Evolutionary conservation across 148 eudicot species (phyloP).

Genomic region (Vaccinium darrowii): DNA sequence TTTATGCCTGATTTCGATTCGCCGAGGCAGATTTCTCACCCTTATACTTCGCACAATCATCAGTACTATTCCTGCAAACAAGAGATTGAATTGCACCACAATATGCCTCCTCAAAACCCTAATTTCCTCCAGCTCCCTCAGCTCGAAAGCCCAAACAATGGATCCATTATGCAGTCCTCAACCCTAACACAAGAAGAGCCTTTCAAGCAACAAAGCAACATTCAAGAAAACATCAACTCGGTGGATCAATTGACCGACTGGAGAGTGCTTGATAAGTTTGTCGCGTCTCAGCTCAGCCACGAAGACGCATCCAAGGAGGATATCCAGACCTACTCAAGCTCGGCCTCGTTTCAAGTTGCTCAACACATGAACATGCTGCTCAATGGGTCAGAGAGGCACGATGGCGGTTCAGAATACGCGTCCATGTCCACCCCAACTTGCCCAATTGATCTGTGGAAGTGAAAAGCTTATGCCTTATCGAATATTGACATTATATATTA

Average conservation of each 20-base stretch:
- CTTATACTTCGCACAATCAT: conserved; percentile 37
- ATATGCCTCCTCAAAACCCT: conserved; percentile 43
- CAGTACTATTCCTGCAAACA: conserved; percentile 48
- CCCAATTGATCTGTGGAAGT: conserved; percentile 71
- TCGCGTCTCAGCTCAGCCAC: conserved; percentile 79
- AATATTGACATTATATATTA: conserved; percentile 11
- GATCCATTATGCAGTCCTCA: conserved; percentile 25
- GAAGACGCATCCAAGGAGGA: conserved; percentile 39
- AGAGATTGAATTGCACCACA: conserved; percentile 57
- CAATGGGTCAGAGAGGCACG: conserved; percentile 33
- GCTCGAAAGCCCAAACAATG: conserved; percentile 54
- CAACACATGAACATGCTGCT: conserved; percentile 44
- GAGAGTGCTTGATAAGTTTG: conserved; percentile 79
- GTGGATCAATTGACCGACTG: conserved; percentile 71
- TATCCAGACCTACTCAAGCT: conserved; percentile 26
- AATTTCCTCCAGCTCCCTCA: conserved; percentile 62
- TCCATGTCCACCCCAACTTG: conserved; percentile 49
- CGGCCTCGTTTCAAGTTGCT: conserved; percentile 32
- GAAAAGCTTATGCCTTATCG: background rate
- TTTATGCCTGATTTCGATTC: conserved; percentile 69
- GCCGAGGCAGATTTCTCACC: conserved; percentile 45
- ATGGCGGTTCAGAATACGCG: conserved; percentile 40
- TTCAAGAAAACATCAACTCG: conserved; percentile 28
- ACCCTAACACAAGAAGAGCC: conserved; percentile 29
- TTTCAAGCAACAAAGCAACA: conserved; percentile 6